A percentile compares a stretch with the other conserved stretches of the same genome.
These are phyloP conservation scores for Paraurostyla sp. DNA, from an alignment of 73 alveolate species.

Conservation along the genomic window DNA sequence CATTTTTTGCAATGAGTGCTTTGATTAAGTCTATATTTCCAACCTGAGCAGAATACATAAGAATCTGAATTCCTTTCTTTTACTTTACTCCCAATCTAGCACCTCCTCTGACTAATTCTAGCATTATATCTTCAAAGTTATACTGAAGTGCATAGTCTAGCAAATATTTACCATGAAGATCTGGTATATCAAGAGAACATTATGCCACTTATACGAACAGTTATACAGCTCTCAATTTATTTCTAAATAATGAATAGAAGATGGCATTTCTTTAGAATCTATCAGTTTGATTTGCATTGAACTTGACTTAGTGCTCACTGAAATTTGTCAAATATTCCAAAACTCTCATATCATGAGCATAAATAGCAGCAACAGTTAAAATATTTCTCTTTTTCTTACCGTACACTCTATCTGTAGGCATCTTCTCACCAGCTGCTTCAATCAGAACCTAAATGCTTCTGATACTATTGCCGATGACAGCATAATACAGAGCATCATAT, in stretches of 20 bases:
- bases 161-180: background rate
- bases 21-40: slow-evolving; percentile 21
- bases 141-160: slow-evolving; percentile 17
- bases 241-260: slow-evolving; percentile 20
- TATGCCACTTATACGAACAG: background rate
- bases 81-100: slow-evolving; percentile 27
- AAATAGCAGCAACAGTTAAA: slow-evolving; percentile 31
- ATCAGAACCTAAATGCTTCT: background rate
- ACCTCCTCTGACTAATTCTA: slow-evolving; percentile 28
- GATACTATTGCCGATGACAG: slow-evolving; percentile 10
- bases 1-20: slow-evolving; percentile 11
- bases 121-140: slow-evolving; percentile 8
- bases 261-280: slow-evolving; percentile 32
- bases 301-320: background rate
- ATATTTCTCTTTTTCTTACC: slow-evolving; percentile 33
- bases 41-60: slow-evolving; percentile 40
- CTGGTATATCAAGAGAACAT: slow-evolving; percentile 3
- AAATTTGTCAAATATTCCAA: background rate
- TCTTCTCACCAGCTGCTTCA: background rate
- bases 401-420: slow-evolving; percentile 33
- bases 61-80: background rate
- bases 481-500: slow-evolving; percentile 19
- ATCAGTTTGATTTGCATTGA: slow-evolving; percentile 24
- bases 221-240: slow-evolving; percentile 9
- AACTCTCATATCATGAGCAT: slow-evolving; percentile 3